phyloP scores from a whole-genome alignment of 495 filamentous ascomycete species.

The Talaromyces thailandensis region DNA sequence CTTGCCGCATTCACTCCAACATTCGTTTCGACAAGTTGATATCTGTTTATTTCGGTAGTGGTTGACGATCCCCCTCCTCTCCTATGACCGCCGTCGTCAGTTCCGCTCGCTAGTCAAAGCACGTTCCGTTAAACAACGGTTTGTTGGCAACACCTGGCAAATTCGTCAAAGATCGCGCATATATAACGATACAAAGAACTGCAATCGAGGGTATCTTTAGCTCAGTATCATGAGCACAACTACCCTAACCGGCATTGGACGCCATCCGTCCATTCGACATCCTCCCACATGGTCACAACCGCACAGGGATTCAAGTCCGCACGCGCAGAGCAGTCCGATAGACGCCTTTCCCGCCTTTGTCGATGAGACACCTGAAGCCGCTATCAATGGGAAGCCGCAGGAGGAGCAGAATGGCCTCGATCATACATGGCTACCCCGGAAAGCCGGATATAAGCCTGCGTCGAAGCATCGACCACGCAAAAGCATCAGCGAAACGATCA shows the following conservation, averaged over 20 bases:
- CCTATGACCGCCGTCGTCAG: background rate
- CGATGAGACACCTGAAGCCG: conserved; percentile 24
- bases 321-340: conserved; percentile 29
- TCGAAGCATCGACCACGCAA: conserved; percentile 61
- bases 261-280: conserved; percentile 35
- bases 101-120: background rate
- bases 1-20: background rate
- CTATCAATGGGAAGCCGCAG: conserved; percentile 11
- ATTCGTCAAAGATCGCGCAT: background rate
- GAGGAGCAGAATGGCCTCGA: background rate
- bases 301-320: conserved; percentile 18
- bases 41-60: background rate
- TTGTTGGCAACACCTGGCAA: background rate
- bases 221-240: conserved; percentile 27
- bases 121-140: background rate
- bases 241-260: conserved; percentile 35
- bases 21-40: background rate
- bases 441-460: conserved; percentile 29
- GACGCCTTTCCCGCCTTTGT: conserved; percentile 37
- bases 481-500: conserved; percentile 79
- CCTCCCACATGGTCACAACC: conserved; percentile 27
- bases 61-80: background rate
- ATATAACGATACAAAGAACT: background rate
- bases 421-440: conserved; percentile 32
- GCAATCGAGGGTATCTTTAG: background rate